Percentiles rank a stretch among this genome's conserved stretches.
Conservation (phyloP, 2,329 filamentous ascomycete species). For the Verticillium nonalfalfae region DNA sequence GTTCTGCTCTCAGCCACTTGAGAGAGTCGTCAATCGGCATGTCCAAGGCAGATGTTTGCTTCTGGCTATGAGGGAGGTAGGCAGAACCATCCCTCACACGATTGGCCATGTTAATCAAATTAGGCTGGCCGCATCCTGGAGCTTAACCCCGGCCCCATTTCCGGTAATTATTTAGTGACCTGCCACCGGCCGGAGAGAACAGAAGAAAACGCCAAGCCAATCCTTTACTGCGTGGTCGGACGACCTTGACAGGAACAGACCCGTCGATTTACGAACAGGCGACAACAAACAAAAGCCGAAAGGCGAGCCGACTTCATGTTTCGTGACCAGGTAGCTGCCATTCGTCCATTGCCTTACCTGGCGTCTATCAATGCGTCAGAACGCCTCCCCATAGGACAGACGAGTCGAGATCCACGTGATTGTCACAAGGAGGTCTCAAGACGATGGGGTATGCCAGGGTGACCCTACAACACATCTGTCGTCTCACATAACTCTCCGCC, state of each 20-base stretch:
- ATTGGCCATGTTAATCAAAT: too few species aligned
- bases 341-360: not conserved
- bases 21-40: too few species aligned
- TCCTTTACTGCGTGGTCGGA: not conserved
- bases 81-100: not conserved
- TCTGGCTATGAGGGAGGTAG: not conserved
- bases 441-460: not conserved
- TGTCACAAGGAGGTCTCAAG: constrained; percentile 7
- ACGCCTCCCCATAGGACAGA: constrained; percentile 5
- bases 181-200: too few species aligned
- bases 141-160: not conserved
- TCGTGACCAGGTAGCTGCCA: not conserved
- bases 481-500: not conserved
- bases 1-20: too few species aligned
- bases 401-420: constrained; percentile 9
- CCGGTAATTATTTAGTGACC: not conserved
- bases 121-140: too few species aligned
- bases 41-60: too few species aligned
- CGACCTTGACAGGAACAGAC: not conserved
- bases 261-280: not conserved
- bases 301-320: not conserved
- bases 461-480: not conserved
- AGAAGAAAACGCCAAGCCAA: not conserved
- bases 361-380: not conserved
- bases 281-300: not conserved